Evolutionary conservation across 2,329 filamentous ascomycete genomes (phyloP), one percentile per base, ranked within the genome.

Genomic region (Fusarium gaditjirri): DNA sequence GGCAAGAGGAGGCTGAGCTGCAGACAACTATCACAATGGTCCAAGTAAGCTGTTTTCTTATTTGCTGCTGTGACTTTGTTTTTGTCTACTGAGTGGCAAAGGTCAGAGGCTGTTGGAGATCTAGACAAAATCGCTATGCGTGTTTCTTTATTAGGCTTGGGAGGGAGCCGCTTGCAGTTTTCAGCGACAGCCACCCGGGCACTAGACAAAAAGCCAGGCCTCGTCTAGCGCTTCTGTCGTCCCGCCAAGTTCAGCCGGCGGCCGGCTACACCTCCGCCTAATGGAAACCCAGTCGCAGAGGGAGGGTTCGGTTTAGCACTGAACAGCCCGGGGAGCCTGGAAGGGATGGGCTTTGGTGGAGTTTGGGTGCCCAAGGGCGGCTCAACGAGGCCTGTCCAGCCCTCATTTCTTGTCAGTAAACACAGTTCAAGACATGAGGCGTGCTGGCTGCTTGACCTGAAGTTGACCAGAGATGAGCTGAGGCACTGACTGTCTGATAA

Each of bases 151-250:
- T 73, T 72, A 50, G 71, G 71, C 49, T 33, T 69, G 55, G 53
- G 64, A 55, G 50, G 71, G 59, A 74, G 62, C 71, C 71, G 71
- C 68, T 66, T 72, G 71, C 68, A 73, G 71, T 72, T 73, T 70
- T 69, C 66, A 74, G 69, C 71, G 47, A 70, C 57, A 65, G 57
- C 68, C 68, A 72, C 68, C 64, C 71, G 59, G 68, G 50, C 61
- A 46, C 68, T 65, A 72, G 61, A 39, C 44, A 25, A 46, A 47
- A 35, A 46, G 49, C 56, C 68, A 68, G 43, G 52, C 49, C 64
- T 44, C 29, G 49, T 27, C 63, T 73, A 72, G 71, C 63, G 71
- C 56, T 47, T 61, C 38, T 68, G 33, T 61, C 66, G 55, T 47
- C 61, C 70, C 64, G 71, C 70, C 58, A 73, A 66, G 71, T 61